Evolutionary conservation across 1,139 yeast genomes (phyloP).

Genomic region (Blastobotrys proliferans): DNA sequence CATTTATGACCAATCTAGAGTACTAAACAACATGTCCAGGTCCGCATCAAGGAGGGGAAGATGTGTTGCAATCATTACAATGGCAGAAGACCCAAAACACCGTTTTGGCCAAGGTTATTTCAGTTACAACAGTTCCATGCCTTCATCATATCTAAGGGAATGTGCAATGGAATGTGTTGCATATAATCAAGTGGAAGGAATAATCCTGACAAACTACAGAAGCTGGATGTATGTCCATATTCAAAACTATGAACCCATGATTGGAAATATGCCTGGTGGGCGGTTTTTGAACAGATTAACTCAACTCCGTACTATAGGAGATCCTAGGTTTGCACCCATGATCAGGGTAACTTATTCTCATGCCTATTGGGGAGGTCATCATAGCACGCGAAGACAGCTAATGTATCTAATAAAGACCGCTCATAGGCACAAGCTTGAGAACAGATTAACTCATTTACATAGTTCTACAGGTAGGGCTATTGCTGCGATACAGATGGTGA

Average conservation of each 20-base stretch:
- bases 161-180: conserved; percentile 10
- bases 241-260: conserved; percentile 7
- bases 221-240: conserved; percentile 12
- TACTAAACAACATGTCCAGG: background rate
- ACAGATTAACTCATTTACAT: conserved; percentile 2
- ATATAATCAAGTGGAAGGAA: conserved; percentile 8
- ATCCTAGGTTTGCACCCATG: conserved; percentile 10
- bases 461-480: conserved; percentile 7
- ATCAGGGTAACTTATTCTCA: conserved; percentile 8
- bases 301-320: conserved; percentile 4
- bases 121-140: background rate
- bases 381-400: conserved; percentile 2
- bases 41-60: background rate
- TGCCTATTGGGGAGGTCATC: conserved; percentile 5
- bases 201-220: conserved; percentile 6
- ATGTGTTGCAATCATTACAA: conserved; percentile 5
- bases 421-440: background rate
- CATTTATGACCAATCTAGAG: conserved; percentile 4
- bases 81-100: conserved; percentile 8
- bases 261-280: background rate
- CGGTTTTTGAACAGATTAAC: background rate
- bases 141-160: conserved; percentile 4
- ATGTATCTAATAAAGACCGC: conserved; percentile 3
- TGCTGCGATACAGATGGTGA: conserved; percentile 7
- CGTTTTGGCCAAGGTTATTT: conserved; percentile 1